phyloP scores from a whole-genome alignment of 2,329 filamentous ascomycete species.

The Nigrospora osmanthi region DNA sequence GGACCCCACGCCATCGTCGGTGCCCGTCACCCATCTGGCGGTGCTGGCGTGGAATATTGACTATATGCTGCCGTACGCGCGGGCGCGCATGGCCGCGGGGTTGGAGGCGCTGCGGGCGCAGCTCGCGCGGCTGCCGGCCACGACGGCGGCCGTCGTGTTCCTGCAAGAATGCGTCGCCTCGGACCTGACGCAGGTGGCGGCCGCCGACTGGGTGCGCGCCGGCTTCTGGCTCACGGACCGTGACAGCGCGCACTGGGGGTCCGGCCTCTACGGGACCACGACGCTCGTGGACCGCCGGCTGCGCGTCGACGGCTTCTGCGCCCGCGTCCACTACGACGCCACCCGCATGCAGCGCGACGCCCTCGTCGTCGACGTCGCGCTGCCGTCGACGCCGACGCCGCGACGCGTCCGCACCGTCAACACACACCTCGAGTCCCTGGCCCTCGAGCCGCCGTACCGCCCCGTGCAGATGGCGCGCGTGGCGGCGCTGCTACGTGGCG shows the following conservation, averaged over 20 bases:
- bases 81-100: conserved; percentile 16
- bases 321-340: conserved; percentile 37
- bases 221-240: conserved; percentile 39
- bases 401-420: conserved; percentile 14
- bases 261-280: conserved; percentile 38
- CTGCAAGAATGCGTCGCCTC: conserved; percentile 40
- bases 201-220: conserved; percentile 33
- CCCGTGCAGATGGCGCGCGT: conserved; percentile 14
- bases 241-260: conserved; percentile 29
- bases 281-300: conserved; percentile 39
- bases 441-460: conserved; percentile 11
- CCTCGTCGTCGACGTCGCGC: conserved; percentile 39
- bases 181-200: conserved; percentile 34
- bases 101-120: conserved; percentile 13
- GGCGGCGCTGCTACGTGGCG: conserved; percentile 12
- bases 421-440: conserved; percentile 21
- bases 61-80: conserved; percentile 19
- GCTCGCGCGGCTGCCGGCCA: conserved; percentile 1
- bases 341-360: conserved; percentile 41
- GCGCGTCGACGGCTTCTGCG: conserved; percentile 25
- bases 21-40: conserved; percentile 10
- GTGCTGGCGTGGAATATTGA: conserved; percentile 25
- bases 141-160: conserved; percentile 31
- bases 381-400: conserved; percentile 12
- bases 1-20: not conserved